Conservation (phyloP, 805 yeast genomes). For the Candida ficus region DNA sequence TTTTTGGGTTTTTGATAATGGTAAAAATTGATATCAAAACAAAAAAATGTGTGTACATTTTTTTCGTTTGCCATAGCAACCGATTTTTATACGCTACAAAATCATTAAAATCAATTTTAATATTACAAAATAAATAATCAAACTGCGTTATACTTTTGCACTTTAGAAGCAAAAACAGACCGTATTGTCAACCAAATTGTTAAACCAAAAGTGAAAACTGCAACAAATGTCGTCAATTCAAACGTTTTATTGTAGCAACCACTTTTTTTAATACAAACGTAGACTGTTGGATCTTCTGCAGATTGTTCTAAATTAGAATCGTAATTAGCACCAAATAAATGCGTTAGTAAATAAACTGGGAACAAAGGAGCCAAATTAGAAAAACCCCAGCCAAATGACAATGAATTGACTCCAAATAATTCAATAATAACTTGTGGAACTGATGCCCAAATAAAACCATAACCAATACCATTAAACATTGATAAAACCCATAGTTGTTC, state of each 20-base stretch:
- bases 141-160: slow-evolving; percentile 1
- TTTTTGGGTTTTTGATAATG: too few relatives aligned
- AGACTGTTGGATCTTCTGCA: slow-evolving; percentile 9
- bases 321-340: slow-evolving; percentile 57
- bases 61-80: too few relatives aligned
- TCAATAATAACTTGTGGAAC: slow-evolving; percentile 77
- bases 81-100: too few relatives aligned
- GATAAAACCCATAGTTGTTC: slow-evolving; percentile 44
- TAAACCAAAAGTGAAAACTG: slow-evolving; percentile 13
- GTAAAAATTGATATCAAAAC: too few relatives aligned
- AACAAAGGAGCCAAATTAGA: slow-evolving; percentile 62
- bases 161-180: too few relatives aligned
- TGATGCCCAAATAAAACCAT: slow-evolving; percentile 68
- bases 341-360: slow-evolving; percentile 55
- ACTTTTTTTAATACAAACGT: slow-evolving; percentile 22
- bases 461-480: slow-evolving; percentile 58
- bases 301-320: slow-evolving; percentile 37
- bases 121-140: not conserved
- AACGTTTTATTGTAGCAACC: slow-evolving; percentile 38
- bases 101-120: too few relatives aligned
- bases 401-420: slow-evolving; percentile 60
- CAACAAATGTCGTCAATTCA: slow-evolving; percentile 30
- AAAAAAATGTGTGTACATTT: too few relatives aligned
- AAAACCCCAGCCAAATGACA: slow-evolving; percentile 72
- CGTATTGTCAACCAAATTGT: slow-evolving; percentile 17